Percentiles rank a stretch among this genome's conserved stretches.
These are phyloP conservation scores for Tetrahymena thermophila DNA, from an alignment of 73 alveolate species.

Conservation along the genomic window DNA sequence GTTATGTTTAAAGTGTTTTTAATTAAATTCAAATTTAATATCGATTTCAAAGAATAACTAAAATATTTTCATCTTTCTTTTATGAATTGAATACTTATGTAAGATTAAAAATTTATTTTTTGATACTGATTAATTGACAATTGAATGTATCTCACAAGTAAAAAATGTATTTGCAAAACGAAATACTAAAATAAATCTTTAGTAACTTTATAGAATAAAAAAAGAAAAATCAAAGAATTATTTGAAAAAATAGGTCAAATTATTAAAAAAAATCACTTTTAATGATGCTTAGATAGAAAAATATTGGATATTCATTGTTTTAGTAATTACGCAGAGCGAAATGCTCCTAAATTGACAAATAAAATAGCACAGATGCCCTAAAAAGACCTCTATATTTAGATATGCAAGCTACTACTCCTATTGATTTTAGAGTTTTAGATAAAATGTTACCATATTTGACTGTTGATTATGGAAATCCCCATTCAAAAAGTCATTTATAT, in stretches of 20 bases:
- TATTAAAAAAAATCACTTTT: too few species aligned
- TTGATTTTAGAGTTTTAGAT: constrained; percentile 67
- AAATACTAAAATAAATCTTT: too few species aligned
- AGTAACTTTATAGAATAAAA: background rate
- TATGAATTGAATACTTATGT: too few species aligned
- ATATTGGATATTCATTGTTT: background rate
- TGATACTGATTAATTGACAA: too few species aligned
- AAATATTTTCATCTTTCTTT: too few species aligned
- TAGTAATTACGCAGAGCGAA: background rate
- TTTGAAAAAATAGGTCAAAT: background rate
- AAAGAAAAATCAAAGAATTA: background rate
- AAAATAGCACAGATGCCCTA: background rate
- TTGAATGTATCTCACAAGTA: too few species aligned
- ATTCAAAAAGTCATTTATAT: constrained; percentile 63
- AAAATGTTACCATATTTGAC: constrained; percentile 68
- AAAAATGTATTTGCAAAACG: too few species aligned
- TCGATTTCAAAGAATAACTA: too few species aligned
- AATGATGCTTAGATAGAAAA: background rate
- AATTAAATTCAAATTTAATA: too few species aligned
- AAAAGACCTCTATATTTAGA: constrained; percentile 57
- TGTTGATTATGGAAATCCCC: constrained; percentile 68
- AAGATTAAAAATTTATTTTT: too few species aligned
- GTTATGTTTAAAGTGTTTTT: too few species aligned
- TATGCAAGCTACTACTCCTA: constrained; percentile 69
- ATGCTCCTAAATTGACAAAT: background rate